Conservation (phyloP, 2,329 filamentous ascomycete genomes). For the Gliomastix tumulicola region DNA sequence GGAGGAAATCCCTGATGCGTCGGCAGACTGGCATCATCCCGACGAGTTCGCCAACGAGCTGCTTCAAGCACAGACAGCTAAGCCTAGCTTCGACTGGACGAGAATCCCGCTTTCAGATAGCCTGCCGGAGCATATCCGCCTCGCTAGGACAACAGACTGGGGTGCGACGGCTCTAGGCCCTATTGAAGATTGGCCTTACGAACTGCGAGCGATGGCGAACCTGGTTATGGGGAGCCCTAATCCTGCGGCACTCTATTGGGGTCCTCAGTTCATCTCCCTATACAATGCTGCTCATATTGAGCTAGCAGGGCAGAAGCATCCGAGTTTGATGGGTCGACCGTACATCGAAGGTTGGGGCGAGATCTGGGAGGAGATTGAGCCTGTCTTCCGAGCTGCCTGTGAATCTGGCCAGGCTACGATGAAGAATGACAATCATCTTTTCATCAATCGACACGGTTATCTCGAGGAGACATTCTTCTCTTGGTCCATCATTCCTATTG, state of each 20-base stretch:
- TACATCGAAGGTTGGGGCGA: constrained; percentile 66
- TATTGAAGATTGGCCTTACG: constrained; percentile 65
- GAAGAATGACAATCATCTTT: constrained; percentile 76
- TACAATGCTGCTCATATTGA: constrained; percentile 70
- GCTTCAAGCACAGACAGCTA: constrained; percentile 23
- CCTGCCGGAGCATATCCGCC: constrained; percentile 64
- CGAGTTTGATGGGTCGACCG: constrained; percentile 63
- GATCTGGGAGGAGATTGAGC: constrained; percentile 65
- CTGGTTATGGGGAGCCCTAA: constrained; percentile 74
- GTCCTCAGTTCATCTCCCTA: constrained; percentile 56
- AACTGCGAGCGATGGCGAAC: constrained; percentile 73
- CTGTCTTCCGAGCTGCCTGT: constrained; percentile 60
- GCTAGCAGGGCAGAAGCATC: constrained; percentile 72
- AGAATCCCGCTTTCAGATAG: constrained; percentile 55
- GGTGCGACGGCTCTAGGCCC: constrained; percentile 64
- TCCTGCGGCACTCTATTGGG: constrained; percentile 75
- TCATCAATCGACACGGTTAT: constrained; percentile 61
- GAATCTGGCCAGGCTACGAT: constrained; percentile 70
- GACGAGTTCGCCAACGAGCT: constrained; percentile 35
- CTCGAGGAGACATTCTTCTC: constrained; percentile 78
- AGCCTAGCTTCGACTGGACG: constrained; percentile 74
- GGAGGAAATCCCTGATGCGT: not conserved
- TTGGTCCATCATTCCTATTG: constrained; percentile 73
- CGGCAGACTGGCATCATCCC: constrained; percentile 20
- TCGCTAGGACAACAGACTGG: constrained; percentile 69